Evolutionary conservation across 441 rosid species (phyloP), one percentile per base, ranked within the genome.

Genomic region (Jatropha multifida): DNA sequence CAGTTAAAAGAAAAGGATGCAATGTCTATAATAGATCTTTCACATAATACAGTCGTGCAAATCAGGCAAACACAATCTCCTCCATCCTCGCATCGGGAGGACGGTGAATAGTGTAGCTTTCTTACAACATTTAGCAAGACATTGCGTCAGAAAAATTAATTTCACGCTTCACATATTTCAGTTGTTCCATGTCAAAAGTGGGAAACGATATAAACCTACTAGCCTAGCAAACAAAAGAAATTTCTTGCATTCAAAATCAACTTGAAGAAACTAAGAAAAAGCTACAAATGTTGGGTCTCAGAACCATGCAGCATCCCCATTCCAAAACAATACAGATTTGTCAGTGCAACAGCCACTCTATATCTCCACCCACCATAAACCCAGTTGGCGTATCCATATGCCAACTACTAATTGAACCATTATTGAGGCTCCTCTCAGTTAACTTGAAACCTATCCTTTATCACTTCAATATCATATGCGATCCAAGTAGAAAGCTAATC

Each of bases 201-300:
- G 52, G 5, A 60, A 54, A 61, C 7, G 11, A 15, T 26, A 26
- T 12, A 27, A 26, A 38, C 73, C 72, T 44, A 23, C 9, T 1
- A 54, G 23, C 58, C 58, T 54, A 54, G 65, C 68, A 68, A 40
- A 26, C 67, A 37, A 68, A 23, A 41, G 52, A 37, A 52, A 59
- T 71, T 71, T 52, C 71, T 67, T 62, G 52, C 63, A 51, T 51
- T 59, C 63, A 66, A 65, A 23, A 59, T 51, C 64, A 59, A 65
- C 46, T 26, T 55, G 61, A 26, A 11, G 40, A 75, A 69, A 55
- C 40, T 26, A 20, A 4, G 3, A 61, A 41, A 26, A 67, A 48
- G 15, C 27, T 8, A 27, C 20, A 42, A 55, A 46, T 40, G 68
- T 49, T 32, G 52, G 17, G 41, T 64, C 26, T 59, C 52, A 44